Evolutionary conservation across 371 early-diverging fungal genomes (phyloP).

Genomic region (Umbelopsis sp.): DNA sequence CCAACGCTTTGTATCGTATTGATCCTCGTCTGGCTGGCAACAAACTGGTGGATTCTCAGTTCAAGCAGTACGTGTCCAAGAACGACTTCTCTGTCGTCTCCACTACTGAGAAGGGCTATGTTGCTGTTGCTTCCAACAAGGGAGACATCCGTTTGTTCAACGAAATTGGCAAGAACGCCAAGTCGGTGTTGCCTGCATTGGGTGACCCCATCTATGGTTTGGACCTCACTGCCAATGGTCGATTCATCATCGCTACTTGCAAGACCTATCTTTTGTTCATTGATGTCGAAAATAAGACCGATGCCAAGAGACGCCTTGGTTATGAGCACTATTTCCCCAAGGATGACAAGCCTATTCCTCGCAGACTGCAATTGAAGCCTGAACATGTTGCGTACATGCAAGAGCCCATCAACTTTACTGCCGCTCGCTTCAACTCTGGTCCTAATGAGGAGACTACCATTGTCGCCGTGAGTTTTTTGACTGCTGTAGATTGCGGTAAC

Average conservation of each 20-base stretch:
- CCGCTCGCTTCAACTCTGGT: slow-evolving; percentile 91
- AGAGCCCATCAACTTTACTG: slow-evolving; percentile 77
- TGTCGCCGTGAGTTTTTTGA: slow-evolving; percentile 49
- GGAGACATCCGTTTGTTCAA: slow-evolving; percentile 93
- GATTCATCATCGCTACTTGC: slow-evolving; percentile 90
- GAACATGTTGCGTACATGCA: slow-evolving; percentile 90
- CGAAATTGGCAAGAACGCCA: slow-evolving; percentile 80
- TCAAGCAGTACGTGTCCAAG: slow-evolving; percentile 71
- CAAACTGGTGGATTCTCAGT: slow-evolving; percentile 67
- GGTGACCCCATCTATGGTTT: slow-evolving; percentile 90
- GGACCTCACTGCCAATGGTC: slow-evolving; percentile 90
- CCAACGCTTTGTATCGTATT: slow-evolving; percentile 84
- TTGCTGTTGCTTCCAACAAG: slow-evolving; percentile 86
- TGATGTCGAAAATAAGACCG: slow-evolving; percentile 54
- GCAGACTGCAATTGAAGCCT: slow-evolving; percentile 83
- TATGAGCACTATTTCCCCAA: slow-evolving; percentile 69
- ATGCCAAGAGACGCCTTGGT: slow-evolving; percentile 55
- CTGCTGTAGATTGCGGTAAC: too few relatives aligned
- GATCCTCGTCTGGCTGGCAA: slow-evolving; percentile 83
- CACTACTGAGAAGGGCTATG: slow-evolving; percentile 79
- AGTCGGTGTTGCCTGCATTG: slow-evolving; percentile 86
- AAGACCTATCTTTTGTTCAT: slow-evolving; percentile 84
- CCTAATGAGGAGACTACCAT: slow-evolving; percentile 75
- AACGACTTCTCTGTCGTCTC: slow-evolving; percentile 74
- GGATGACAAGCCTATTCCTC: slow-evolving; percentile 72